Evolutionary conservation across 176 grass and related monocot species (phyloP).

Genomic region (Aegilops longissima): DNA sequence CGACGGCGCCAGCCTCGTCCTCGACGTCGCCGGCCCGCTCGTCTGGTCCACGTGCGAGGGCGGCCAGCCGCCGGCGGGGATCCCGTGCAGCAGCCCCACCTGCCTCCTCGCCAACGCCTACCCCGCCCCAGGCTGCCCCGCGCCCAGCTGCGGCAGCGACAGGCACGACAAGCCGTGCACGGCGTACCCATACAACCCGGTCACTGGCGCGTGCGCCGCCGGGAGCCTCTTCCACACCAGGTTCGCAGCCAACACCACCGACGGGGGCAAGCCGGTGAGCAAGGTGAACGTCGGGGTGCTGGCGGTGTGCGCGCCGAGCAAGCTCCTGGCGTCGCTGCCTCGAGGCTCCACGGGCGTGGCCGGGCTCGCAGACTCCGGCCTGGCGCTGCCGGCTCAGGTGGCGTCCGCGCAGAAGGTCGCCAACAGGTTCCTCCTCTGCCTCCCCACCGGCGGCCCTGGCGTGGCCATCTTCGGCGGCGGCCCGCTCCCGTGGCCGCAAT

Average conservation of each 20-base stretch:
- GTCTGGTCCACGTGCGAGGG: constrained; percentile 36
- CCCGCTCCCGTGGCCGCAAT: background rate
- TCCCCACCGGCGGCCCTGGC: constrained; percentile 32
- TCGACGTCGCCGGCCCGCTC: constrained; percentile 36
- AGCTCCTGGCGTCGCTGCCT: constrained; percentile 32
- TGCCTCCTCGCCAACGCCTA: constrained; percentile 31
- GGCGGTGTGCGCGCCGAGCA: constrained; percentile 18
- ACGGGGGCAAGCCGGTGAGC: constrained; percentile 42
- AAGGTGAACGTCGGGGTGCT: background rate
- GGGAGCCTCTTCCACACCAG: constrained; percentile 21
- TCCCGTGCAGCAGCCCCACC: background rate
- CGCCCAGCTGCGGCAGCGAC: background rate
- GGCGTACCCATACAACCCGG: constrained; percentile 32
- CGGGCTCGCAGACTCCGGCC: constrained; percentile 23
- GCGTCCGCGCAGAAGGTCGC: background rate
- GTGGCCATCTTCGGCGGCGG: constrained; percentile 40
- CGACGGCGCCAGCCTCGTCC: background rate
- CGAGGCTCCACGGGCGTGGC: constrained; percentile 22
- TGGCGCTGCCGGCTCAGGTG: constrained; percentile 51
- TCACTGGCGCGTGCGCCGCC: constrained; percentile 33
- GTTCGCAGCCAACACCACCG: constrained; percentile 39
- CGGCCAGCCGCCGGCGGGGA: background rate
- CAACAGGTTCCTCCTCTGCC: constrained; percentile 52
- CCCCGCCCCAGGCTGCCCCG: background rate
- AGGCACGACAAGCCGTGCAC: background rate